Evolutionary conservation across 2,329 filamentous ascomycete species (phyloP).

Genomic region (Alternaria solani): DNA sequence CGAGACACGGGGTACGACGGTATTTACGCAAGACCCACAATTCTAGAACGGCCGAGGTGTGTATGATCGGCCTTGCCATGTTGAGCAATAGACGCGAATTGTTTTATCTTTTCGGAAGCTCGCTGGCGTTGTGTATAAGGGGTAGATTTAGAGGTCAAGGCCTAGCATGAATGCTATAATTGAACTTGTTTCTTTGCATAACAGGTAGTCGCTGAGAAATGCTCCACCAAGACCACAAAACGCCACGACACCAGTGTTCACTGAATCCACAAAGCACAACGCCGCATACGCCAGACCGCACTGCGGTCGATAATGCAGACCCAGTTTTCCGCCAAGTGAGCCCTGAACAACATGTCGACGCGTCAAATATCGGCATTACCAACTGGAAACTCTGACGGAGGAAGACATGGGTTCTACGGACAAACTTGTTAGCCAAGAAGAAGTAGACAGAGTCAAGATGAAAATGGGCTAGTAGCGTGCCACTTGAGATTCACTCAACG

Average conservation of each 20-base stretch:
- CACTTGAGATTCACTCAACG: constrained; percentile 53
- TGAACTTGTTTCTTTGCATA: not conserved
- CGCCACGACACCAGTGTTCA: constrained; percentile 9
- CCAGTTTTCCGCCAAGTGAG: constrained; percentile 5
- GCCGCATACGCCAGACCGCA: constrained; percentile 27
- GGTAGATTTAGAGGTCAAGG: not conserved
- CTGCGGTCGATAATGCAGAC: constrained; percentile 28
- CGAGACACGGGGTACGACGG: not conserved
- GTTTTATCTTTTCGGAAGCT: not conserved
- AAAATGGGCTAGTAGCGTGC: constrained; percentile 43
- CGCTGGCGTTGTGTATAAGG: not conserved
- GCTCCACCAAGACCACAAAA: constrained; percentile 5
- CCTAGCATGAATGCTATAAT: not conserved
- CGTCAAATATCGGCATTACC: constrained; percentile 9
- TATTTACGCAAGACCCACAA: not conserved
- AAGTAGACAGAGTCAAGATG: not conserved
- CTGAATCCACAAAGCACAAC: constrained; percentile 8
- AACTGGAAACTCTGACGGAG: constrained; percentile 24
- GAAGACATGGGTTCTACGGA: constrained; percentile 26
- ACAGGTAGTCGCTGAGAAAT: not conserved
- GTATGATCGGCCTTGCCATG: not conserved
- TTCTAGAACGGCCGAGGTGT: not conserved
- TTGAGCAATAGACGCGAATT: not conserved
- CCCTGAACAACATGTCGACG: not conserved
- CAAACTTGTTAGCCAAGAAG: constrained; percentile 24